Evolutionary conservation across 176 grass and related monocot genomes (phyloP).

Genomic region (Oryza australiensis): DNA sequence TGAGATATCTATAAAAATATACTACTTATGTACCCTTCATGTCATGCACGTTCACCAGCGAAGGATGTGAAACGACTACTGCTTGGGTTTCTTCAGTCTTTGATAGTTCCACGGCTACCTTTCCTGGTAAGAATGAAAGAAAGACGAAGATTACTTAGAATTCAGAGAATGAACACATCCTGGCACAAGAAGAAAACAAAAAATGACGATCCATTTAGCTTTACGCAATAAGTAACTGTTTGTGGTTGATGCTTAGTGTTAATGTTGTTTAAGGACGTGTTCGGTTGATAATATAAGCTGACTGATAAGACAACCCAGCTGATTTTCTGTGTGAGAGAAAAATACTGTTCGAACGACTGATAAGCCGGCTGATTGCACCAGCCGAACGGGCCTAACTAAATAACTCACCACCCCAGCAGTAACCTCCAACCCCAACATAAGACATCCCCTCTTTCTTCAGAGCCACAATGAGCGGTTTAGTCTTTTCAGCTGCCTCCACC

Average conservation of each 20-base stretch:
- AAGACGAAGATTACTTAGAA: background rate
- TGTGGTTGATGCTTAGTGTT: too few species aligned
- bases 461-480: slow-evolving; percentile 50
- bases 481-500: slow-evolving; percentile 40
- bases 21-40: slow-evolving; percentile 44
- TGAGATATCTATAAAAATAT: too few species aligned
- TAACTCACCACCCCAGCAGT: slow-evolving; percentile 77
- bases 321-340: too few species aligned
- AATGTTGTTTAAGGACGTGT: background rate
- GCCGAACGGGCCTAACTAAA: too few species aligned
- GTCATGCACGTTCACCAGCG: slow-evolving; percentile 54
- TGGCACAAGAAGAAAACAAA: background rate
- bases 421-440: slow-evolving; percentile 52
- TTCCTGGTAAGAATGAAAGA: slow-evolving; percentile 24
- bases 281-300: too few species aligned
- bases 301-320: too few species aligned
- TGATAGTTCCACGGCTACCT: slow-evolving; percentile 61
- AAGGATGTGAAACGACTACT: slow-evolving; percentile 61
- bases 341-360: too few species aligned
- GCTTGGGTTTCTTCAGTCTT: slow-evolving; percentile 53
- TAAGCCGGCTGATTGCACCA: too few species aligned
- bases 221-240: background rate
- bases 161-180: too few species aligned
- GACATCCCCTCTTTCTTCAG: slow-evolving; percentile 49
- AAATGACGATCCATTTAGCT: background rate